Base-by-base conservation (phyloP, 2,329 filamentous ascomycete species). In the Mycosphaerella arachidis region DNA sequence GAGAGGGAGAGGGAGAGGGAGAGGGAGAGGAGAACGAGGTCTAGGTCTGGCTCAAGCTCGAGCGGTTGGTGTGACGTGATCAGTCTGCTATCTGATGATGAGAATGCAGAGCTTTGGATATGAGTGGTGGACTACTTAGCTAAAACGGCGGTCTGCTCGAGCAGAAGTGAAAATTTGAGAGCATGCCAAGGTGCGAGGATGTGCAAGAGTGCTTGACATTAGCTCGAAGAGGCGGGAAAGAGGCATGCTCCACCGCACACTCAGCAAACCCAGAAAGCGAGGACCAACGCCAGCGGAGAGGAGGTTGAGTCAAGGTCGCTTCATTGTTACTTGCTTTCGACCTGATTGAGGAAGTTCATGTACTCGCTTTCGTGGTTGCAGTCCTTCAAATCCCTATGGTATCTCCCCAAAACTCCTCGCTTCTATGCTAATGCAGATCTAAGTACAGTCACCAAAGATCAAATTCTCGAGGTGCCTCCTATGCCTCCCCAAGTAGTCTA, bases 401-500 rank as follows among this genome's bases (percentile, higher is more conserved):
- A 43, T 43, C 40, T 18, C 4, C 40, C 40, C 40, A 37, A 8
- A 50, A 50, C 46, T 50, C 46, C 46, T 50, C 20, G 46, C 46
- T 50, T 43, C 40, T 43, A 43, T 43, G 40, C 40, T n/a, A 43
- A 24, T 24, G 24, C 24, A 24, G 24, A 24, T 3, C 24, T 1
- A 24, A 24, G 24, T 24, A 24, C 24, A 24, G 24, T 24, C 24
- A 24, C 24, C 24, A 24, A 24, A 3, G 24, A 24, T 24, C 24
- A 3, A 24, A 8, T 4, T 43, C 2, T 43, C 13, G n/a, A n/a
- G 40, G 16, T 43, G 18, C 40, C 40, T 43, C 18, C 29, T 27
- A 67, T 48, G 55, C 62, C 27, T 67, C 67, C 29, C 64, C 60
- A 35, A 71, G 48, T 40, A 69, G 30, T 52, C 65, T 55, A 57